Evolutionary conservation across 2,329 filamentous ascomycete genomes (phyloP).

Genomic region (Incumbomyces delicatus): DNA sequence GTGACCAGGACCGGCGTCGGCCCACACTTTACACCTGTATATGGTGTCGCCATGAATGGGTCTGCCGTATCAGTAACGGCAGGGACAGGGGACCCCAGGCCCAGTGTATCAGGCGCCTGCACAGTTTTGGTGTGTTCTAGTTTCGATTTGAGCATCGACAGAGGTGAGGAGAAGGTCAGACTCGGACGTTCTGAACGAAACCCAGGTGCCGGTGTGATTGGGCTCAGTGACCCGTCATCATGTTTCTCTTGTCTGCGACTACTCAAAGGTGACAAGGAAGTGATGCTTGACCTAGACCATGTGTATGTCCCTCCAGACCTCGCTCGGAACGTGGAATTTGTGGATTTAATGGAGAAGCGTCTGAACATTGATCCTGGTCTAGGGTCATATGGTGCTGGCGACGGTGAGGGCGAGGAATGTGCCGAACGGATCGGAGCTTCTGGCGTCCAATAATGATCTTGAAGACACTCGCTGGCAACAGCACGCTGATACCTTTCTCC

Average conservation of each 20-base stretch:
- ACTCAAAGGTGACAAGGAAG: no score
- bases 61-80: neutral
- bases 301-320: no score
- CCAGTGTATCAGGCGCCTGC: neutral
- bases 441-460: neutral
- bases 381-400: no score
- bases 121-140: neutral
- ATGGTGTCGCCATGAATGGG: neutral
- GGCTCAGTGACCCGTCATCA: neutral
- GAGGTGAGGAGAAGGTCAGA: neutral
- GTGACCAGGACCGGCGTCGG: neutral
- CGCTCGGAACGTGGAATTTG: no score
- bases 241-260: no score
- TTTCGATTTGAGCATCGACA: neutral
- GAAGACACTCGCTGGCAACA: neutral
- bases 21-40: neutral
- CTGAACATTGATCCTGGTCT: no score
- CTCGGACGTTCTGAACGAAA: no score
- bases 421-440: no score
- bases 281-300: no score
- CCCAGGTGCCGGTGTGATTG: no score
- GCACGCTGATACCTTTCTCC: neutral
- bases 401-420: no score
- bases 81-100: neutral
- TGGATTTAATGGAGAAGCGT: no score